phyloP scores from a whole-genome alignment of 2,329 filamentous ascomycete genomes.

The Ramularia collo-cygni region DNA sequence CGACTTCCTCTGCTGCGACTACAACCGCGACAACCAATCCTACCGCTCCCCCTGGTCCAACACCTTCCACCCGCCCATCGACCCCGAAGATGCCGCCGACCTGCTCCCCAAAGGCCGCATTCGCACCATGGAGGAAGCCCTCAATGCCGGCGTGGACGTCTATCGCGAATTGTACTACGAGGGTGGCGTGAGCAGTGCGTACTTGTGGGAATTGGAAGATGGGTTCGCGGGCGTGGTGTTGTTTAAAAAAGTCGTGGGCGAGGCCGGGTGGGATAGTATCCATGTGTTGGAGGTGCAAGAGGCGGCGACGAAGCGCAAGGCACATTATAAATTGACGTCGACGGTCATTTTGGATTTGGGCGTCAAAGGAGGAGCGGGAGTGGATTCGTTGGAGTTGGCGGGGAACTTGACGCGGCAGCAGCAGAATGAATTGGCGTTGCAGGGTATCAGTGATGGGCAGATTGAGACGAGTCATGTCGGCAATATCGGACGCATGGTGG shows the following conservation, averaged over 20 bases:
- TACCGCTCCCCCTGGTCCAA: slow-evolving; percentile 99
- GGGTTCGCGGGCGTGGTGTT: slow-evolving; percentile 94
- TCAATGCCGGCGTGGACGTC: slow-evolving; percentile 94
- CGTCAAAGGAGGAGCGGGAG: slow-evolving; percentile 37
- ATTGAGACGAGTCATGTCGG: slow-evolving; percentile 89
- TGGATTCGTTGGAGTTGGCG: slow-evolving; percentile 79
- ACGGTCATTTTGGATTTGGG: slow-evolving; percentile 91
- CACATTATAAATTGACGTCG: slow-evolving; percentile 95
- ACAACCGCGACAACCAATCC: slow-evolving; percentile 97
- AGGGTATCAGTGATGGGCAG: slow-evolving; percentile 43
- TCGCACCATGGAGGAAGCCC: slow-evolving; percentile 84
- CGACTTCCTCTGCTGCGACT: slow-evolving; percentile 97
- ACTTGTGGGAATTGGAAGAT: slow-evolving; percentile 97
- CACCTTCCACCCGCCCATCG: slow-evolving; percentile 88
- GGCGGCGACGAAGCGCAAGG: slow-evolving; percentile 64
- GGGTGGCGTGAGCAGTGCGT: slow-evolving; percentile 90
- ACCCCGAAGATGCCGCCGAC: slow-evolving; percentile 65
- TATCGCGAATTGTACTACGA: slow-evolving; percentile 97
- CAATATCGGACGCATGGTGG: slow-evolving; percentile 88
- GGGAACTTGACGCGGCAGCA: slow-evolving; percentile 98
- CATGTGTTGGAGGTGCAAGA: slow-evolving; percentile 98
- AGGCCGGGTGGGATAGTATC: slow-evolving; percentile 83
- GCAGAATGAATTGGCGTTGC: slow-evolving; percentile 78
- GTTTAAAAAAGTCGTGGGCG: slow-evolving; percentile 75
- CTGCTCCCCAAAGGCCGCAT: slow-evolving; percentile 86